A percentile compares a stretch with the other conserved stretches of the same genome.
Conservation (phyloP, 139 green algal species). For the Zygnema cylindricum region DNA sequence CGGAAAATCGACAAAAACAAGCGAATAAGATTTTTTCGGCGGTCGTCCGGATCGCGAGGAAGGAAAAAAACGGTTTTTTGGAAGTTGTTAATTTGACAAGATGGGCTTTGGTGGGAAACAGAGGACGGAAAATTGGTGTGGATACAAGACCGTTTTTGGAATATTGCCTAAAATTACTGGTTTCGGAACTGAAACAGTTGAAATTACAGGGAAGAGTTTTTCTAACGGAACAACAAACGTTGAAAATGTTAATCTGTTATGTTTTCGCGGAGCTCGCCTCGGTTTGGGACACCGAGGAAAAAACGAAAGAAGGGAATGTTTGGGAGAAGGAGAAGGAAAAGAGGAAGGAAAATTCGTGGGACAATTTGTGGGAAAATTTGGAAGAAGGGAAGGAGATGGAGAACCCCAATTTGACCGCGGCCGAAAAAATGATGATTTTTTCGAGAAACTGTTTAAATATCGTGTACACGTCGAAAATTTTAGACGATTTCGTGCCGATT, state of each 20-base stretch:
- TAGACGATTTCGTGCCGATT: background rate
- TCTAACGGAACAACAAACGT: background rate
- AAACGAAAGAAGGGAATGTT: background rate
- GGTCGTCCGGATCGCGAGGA: background rate
- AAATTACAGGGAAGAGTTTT: background rate
- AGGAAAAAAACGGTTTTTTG: background rate
- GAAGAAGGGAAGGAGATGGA: background rate
- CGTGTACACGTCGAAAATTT: background rate
- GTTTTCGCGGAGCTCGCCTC: background rate
- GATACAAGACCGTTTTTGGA: background rate
- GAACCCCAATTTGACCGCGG: background rate
- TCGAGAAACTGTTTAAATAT: background rate
- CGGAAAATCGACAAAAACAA: background rate
- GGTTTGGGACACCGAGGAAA: no score
- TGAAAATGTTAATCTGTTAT: background rate
- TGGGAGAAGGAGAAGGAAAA: background rate
- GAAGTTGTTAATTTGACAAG: background rate
- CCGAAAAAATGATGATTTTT: background rate
- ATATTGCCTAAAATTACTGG: background rate
- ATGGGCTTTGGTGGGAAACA: background rate
- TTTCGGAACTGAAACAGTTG: background rate
- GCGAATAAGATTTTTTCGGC: background rate
- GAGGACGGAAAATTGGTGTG: background rate
- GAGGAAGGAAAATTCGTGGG: no score
- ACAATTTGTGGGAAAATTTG: background rate